A percentile compares a stretch with the other conserved stretches of the same genome.
phyloP scores from a whole-genome alignment of 257 asterid genomes.

The Cordia subcordata region DNA sequence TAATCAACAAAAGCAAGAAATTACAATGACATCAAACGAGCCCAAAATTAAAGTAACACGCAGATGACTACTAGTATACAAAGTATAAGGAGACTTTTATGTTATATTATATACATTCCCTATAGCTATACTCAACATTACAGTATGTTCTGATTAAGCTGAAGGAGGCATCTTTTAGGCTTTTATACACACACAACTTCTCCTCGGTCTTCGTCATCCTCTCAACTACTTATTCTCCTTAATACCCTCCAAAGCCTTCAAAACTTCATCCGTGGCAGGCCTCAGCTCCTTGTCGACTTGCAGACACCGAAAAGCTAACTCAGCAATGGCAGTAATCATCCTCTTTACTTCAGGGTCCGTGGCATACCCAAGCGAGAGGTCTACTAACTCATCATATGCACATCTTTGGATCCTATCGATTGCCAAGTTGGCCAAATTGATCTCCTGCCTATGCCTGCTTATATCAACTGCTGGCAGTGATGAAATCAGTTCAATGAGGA shows the following conservation, averaged over 20 bases:
- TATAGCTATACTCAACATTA: too few relatives aligned
- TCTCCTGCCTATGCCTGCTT: conserved; percentile 19
- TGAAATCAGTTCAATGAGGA: conserved; percentile 21
- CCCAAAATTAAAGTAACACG: too few relatives aligned
- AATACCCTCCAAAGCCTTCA: conserved; percentile 12
- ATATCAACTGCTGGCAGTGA: conserved; percentile 20
- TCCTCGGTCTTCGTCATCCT: too few relatives aligned
- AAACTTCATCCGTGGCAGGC: conserved; percentile 23
- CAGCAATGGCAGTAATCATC: conserved; percentile 14
- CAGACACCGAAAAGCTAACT: conserved; percentile 24
- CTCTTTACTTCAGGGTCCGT: conserved; percentile 6
- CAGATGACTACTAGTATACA: too few relatives aligned
- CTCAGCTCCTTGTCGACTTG: conserved; percentile 19
- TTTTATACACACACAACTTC: too few relatives aligned
- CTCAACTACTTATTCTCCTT: not conserved
- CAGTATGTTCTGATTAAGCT: too few relatives aligned
- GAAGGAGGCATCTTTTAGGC: too few relatives aligned
- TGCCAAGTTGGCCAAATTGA: conserved; percentile 19
- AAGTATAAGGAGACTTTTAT: too few relatives aligned
- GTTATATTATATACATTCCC: too few relatives aligned
- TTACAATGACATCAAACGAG: too few relatives aligned
- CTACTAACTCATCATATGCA: conserved; percentile 14
- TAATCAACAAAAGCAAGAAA: too few relatives aligned
- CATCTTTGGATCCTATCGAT: conserved; percentile 14
- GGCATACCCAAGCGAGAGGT: conserved; percentile 14